Conservation (phyloP, 139 green algal genomes). For the Chlamydomonas schloesseri region DNA sequence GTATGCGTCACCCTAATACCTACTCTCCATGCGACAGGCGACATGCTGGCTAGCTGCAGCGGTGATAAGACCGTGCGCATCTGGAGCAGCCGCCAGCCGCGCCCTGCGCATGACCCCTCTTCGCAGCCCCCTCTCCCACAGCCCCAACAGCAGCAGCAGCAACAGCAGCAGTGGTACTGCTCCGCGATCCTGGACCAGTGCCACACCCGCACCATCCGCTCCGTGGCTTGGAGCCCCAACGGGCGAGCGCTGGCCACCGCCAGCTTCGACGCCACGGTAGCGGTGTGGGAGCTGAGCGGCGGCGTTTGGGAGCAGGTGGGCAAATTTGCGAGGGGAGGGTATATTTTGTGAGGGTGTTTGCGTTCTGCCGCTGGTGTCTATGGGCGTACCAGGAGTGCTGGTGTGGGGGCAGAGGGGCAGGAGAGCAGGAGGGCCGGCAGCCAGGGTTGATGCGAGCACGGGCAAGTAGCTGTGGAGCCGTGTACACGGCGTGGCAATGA, state of each 20-base stretch:
- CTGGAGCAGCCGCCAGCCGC: conserved; percentile 64
- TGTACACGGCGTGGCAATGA: no score
- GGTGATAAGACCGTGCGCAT: conserved; percentile 93
- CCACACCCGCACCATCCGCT: conserved; percentile 86
- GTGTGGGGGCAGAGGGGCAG: no score
- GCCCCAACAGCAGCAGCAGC: neutral
- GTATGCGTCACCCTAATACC: no score
- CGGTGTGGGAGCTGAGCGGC: conserved; percentile 83
- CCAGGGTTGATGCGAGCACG: no score
- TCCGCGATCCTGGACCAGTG: conserved; percentile 84
- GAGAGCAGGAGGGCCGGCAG: no score
- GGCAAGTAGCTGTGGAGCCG: no score
- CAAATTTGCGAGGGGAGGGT: no score
- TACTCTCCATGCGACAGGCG: no score
- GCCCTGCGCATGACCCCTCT: neutral
- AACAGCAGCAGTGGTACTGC: conserved; percentile 69
- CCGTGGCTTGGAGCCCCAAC: conserved; percentile 85
- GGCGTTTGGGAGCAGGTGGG: conserved; percentile 84
- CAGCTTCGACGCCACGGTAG: conserved; percentile 91
- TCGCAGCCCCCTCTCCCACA: neutral
- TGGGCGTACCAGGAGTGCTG: no score
- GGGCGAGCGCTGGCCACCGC: conserved; percentile 85
- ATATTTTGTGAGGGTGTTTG: neutral
- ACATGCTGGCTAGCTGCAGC: conserved; percentile 88
- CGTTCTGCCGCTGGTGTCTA: no score